Conservation (phyloP, 202 grass and related monocot species). For the Musa balbisiana region DNA sequence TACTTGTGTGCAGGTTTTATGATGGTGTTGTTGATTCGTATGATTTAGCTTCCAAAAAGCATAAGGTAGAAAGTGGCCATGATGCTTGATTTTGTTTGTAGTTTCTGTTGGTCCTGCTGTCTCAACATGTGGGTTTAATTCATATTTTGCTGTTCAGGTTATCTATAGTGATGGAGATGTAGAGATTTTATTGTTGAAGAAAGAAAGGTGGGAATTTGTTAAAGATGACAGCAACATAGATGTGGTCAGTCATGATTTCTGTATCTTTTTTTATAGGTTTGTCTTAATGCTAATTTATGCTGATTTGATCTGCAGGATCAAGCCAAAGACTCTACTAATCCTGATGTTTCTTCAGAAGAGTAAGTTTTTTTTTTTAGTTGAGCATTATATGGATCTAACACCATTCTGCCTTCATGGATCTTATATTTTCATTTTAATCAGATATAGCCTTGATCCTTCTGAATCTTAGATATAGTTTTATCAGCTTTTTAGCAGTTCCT, state of each 20-base stretch:
- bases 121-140: slow-evolving; percentile 20
- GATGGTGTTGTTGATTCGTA: slow-evolving; percentile 1
- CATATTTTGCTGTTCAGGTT: slow-evolving; percentile 37
- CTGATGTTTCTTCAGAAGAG: slow-evolving; percentile 34
- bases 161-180: slow-evolving; percentile 78
- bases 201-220: slow-evolving; percentile 61
- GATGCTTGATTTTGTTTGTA: not conserved
- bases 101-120: slow-evolving; percentile 4
- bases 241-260: slow-evolving; percentile 25
- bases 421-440: not conserved
- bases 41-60: not conserved
- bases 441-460: not conserved
- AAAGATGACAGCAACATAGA: slow-evolving; percentile 1
- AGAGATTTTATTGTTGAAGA: slow-evolving; percentile 43
- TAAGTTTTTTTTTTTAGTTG: slow-evolving; percentile 29
- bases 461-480: no score
- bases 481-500: no score
- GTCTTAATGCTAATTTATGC: not conserved
- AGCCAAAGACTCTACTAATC: slow-evolving; percentile 15
- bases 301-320: slow-evolving; percentile 25
- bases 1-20: slow-evolving; percentile 2
- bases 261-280: slow-evolving; percentile 4
- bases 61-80: not conserved
- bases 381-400: not conserved
- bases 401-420: not conserved